phyloP scores from a whole-genome alignment of 345 rosid species.

The Eucalyptus curtisii region DNA sequence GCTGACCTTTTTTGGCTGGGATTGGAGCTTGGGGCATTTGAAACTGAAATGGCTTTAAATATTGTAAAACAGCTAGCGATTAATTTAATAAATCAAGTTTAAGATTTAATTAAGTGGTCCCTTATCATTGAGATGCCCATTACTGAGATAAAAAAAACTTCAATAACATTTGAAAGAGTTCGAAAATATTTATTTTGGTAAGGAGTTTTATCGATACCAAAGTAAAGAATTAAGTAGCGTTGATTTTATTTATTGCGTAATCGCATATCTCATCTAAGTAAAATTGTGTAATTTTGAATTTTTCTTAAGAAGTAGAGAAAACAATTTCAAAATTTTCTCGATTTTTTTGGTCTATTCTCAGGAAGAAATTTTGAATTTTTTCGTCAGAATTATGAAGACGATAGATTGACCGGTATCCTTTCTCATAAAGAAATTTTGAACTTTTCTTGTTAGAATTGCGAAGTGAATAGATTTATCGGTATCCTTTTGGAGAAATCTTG shows the following conservation, averaged over 20 bases:
- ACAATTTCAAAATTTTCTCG: not conserved
- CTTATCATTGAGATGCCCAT: not conserved
- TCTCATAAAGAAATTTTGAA: too few relatives aligned
- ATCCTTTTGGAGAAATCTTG: too few relatives aligned
- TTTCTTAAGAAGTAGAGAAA: not conserved
- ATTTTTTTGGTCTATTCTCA: not conserved
- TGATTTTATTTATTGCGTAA: not conserved
- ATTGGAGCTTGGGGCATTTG: not conserved
- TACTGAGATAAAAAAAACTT: not conserved
- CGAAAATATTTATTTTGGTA: not conserved
- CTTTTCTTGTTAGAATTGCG: not conserved
- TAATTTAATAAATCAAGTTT: not conserved
- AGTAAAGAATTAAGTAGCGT: not conserved
- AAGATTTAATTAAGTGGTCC: not conserved
- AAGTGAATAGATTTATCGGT: not conserved
- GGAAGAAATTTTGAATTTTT: too few relatives aligned
- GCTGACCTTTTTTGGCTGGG: not conserved
- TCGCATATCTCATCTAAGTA: not conserved
- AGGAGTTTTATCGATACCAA: not conserved
- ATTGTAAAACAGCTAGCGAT: not conserved
- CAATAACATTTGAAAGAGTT: not conserved
- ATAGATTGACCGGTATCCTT: not conserved
- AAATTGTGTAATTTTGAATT: not conserved
- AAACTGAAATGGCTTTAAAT: not conserved
- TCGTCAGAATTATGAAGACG: not conserved